A percentile compares a stretch with the other conserved stretches of the same genome.
These are phyloP conservation scores for Phaffia rhodozyma DNA, from an alignment of 1,284 basidiomycete genomes.

Conservation along the genomic window DNA sequence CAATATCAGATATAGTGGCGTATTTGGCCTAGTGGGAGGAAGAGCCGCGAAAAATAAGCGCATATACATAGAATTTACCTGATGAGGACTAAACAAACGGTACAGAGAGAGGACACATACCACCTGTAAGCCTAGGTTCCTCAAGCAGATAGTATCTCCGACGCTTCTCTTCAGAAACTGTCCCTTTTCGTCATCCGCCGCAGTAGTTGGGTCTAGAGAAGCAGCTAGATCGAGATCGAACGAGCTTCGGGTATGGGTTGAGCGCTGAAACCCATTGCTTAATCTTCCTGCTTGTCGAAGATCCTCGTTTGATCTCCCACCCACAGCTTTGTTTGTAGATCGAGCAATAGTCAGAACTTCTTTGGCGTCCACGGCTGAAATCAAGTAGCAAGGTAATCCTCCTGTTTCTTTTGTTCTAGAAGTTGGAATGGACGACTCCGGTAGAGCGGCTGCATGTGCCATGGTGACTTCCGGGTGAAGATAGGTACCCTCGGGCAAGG, in stretches of 20 bases:
- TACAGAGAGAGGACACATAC: not conserved
- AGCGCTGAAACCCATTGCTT: too few relatives aligned
- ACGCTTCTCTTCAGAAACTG: constrained; percentile 5
- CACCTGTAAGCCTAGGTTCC: constrained; percentile 11
- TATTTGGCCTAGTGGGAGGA: constrained; percentile 53
- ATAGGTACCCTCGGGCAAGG: not conserved
- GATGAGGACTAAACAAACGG: not conserved
- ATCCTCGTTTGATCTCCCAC: too few relatives aligned
- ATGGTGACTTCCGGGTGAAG: not conserved
- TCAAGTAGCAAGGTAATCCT: too few relatives aligned
- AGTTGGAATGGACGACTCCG: too few relatives aligned
- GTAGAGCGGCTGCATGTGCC: not conserved
- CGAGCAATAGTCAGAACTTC: too few relatives aligned
- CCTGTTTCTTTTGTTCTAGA: too few relatives aligned
- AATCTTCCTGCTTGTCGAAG: too few relatives aligned
- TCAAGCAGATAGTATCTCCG: constrained; percentile 11
- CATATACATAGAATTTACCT: not conserved
- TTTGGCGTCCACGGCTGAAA: too few relatives aligned
- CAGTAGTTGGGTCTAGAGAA: too few relatives aligned
- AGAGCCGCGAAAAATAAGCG: not conserved
- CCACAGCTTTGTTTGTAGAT: too few relatives aligned
- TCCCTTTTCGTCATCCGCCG: not conserved
- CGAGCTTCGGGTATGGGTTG: too few relatives aligned
- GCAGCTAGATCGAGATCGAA: too few relatives aligned
- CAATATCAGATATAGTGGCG: constrained; percentile 71